These are phyloP conservation scores for Metarhizium humberi DNA, from an alignment of 2,329 filamentous ascomycete species.

Conservation along the genomic window DNA sequence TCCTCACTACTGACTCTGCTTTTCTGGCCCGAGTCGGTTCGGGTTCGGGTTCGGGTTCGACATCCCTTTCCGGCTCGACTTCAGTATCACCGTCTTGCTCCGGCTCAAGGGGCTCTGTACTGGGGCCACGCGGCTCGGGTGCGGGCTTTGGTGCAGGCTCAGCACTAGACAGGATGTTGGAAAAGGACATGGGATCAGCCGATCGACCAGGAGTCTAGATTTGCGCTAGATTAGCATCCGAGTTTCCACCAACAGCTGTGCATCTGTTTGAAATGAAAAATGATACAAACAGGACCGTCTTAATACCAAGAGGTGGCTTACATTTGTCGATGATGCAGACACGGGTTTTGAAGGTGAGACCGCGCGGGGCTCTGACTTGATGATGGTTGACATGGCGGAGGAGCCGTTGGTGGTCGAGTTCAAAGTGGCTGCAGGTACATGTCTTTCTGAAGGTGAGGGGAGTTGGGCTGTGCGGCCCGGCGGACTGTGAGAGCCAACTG, in stretches of 20 bases:
- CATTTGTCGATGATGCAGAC: constrained; percentile 20
- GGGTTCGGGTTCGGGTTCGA: constrained; percentile 26
- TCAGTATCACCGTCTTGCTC: constrained; percentile 18
- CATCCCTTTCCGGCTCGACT: constrained; percentile 24
- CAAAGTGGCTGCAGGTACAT: constrained; percentile 29
- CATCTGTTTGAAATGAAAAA: constrained; percentile 7
- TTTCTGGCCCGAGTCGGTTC: constrained; percentile 17
- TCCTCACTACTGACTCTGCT: constrained; percentile 19
- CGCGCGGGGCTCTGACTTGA: constrained; percentile 30
- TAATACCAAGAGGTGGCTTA: constrained; percentile 23
- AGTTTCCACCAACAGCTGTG: neutral
- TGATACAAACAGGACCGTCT: constrained; percentile 2
- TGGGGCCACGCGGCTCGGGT: constrained; percentile 29
- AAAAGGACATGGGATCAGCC: constrained; percentile 89
- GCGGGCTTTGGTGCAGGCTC: constrained; percentile 53
- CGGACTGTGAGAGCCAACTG: constrained; percentile 33
- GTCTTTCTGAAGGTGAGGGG: constrained; percentile 39
- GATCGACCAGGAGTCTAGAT: constrained; percentile 60
- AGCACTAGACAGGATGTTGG: constrained; percentile 80
- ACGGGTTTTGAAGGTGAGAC: constrained; percentile 30
- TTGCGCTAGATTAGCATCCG: neutral
- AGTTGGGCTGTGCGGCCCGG: constrained; percentile 30
- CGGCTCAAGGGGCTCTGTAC: constrained; percentile 18
- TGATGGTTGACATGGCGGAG: constrained; percentile 24
- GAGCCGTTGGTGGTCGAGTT: constrained; percentile 31